phyloP scores from a whole-genome alignment of 2,329 filamentous ascomycete species.

The Aspergillus fischeri region DNA sequence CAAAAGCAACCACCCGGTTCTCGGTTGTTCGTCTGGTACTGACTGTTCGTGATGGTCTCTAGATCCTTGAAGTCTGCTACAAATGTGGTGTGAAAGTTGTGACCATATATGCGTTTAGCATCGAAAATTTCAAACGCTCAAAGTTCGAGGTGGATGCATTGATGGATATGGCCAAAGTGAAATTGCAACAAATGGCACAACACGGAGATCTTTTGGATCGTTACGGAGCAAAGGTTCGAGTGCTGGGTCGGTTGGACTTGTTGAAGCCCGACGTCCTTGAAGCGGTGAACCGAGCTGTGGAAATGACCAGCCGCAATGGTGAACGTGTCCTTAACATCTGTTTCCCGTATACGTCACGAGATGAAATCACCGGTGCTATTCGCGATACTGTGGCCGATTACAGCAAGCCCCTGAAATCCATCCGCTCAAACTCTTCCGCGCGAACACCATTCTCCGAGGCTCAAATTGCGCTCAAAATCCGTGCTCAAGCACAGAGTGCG shows the following conservation, averaged over 20 bases:
- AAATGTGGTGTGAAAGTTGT: slow-evolving; percentile 95
- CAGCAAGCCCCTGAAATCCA: slow-evolving; percentile 61
- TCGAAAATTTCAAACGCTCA: slow-evolving; percentile 97
- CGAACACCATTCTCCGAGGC: slow-evolving; percentile 79
- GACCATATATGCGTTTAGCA: slow-evolving; percentile 97
- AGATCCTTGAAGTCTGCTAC: slow-evolving; percentile 97
- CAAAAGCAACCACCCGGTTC: slow-evolving; percentile 1
- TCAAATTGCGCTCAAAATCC: slow-evolving; percentile 80
- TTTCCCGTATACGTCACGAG: slow-evolving; percentile 93
- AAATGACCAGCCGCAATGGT: slow-evolving; percentile 82
- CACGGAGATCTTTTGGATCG: slow-evolving; percentile 90
- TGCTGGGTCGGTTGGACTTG: slow-evolving; percentile 79
- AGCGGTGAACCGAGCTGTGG: slow-evolving; percentile 79
- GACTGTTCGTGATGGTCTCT: slow-evolving; percentile 1
- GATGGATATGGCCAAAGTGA: slow-evolving; percentile 97
- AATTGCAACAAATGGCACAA: slow-evolving; percentile 83
- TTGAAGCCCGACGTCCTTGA: slow-evolving; percentile 83
- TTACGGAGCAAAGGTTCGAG: slow-evolving; percentile 81
- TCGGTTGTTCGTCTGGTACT: not conserved
- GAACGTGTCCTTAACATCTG: slow-evolving; percentile 84
- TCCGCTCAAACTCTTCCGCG: slow-evolving; percentile 24
- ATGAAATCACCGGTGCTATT: slow-evolving; percentile 90
- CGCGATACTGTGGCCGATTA: slow-evolving; percentile 84
- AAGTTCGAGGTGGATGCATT: slow-evolving; percentile 94
- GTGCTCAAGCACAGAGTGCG: slow-evolving; percentile 53